phyloP scores from a whole-genome alignment of 2,329 filamentous ascomycete genomes.

The Aspergillus fischeri region DNA sequence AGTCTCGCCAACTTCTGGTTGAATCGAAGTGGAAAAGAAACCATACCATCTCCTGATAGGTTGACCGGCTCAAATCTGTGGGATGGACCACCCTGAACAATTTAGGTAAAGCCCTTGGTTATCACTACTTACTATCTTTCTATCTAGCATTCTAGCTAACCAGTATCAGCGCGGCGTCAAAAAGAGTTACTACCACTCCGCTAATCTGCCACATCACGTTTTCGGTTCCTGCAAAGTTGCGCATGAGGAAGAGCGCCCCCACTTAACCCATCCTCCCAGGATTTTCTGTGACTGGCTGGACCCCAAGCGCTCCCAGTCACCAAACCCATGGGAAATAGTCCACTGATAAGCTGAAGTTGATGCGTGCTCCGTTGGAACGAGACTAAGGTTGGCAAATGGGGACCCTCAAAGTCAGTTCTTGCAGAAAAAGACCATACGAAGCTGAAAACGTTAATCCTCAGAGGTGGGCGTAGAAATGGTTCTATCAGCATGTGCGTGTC shows the following conservation, averaged over 20 bases:
- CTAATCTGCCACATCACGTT: background rate
- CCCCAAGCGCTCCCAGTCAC: background rate
- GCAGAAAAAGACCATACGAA: too few relatives aligned
- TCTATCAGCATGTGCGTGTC: background rate
- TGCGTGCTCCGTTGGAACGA: background rate
- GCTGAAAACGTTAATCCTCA: background rate
- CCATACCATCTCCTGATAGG: background rate
- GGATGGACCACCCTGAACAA: background rate
- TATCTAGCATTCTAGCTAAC: background rate
- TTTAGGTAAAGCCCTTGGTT: background rate
- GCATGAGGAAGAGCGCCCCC: background rate
- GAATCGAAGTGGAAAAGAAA: slow-evolving; percentile 5
- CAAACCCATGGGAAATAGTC: background rate
- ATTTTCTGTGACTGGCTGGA: background rate
- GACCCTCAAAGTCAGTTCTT: background rate
- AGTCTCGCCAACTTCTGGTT: slow-evolving; percentile 11
- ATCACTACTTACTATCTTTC: background rate
- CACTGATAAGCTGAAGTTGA: background rate
- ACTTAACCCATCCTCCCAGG: background rate
- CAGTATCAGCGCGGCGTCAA: background rate
- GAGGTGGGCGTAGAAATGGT: background rate
- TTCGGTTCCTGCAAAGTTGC: background rate
- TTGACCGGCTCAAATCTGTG: background rate
- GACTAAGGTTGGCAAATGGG: background rate
- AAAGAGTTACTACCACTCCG: background rate